Conservation (phyloP, 305 asterid species). For the Vinca major region DNA sequence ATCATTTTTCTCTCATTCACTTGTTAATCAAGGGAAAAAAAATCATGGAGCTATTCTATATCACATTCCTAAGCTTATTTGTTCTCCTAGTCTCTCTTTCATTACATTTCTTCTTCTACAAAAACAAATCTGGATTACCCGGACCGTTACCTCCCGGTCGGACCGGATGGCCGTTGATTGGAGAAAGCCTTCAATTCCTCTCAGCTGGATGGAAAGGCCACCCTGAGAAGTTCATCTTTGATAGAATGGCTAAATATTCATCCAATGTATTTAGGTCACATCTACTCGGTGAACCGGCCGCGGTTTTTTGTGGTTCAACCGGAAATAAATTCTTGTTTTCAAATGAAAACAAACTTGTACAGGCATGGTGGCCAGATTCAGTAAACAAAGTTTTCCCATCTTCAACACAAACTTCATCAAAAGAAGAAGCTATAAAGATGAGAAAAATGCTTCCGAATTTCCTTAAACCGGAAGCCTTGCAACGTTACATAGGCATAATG, state of each 20-base stretch:
- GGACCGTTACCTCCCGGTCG: constrained; percentile 50
- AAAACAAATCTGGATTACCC: constrained; percentile 16
- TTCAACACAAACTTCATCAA: constrained; percentile 36
- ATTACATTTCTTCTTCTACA: constrained; percentile 44
- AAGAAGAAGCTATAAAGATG: constrained; percentile 57
- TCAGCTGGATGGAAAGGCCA: constrained; percentile 65
- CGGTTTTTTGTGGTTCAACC: constrained; percentile 47
- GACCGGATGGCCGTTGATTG: constrained; percentile 61
- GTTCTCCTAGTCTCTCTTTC: constrained; percentile 30
- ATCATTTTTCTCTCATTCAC: not conserved
- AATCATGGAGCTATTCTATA: constrained; percentile 45
- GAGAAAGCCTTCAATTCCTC: constrained; percentile 63
- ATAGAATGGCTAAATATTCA: constrained; percentile 43
- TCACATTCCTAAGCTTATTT: constrained; percentile 33
- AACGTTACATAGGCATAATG: constrained; percentile 59
- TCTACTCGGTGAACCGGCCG: constrained; percentile 43
- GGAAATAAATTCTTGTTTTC: constrained; percentile 59
- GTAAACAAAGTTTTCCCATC: constrained; percentile 64
- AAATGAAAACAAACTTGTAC: constrained; percentile 59
- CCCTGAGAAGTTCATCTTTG: constrained; percentile 69
- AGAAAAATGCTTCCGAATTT: constrained; percentile 57
- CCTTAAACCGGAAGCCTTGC: constrained; percentile 59
- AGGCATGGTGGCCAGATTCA: constrained; percentile 65
- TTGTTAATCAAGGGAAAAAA: not conserved
- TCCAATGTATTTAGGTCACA: constrained; percentile 49